Evolutionary conservation across 768 basidiomycete genomes (phyloP).

Genomic region (Serendipita sp.): DNA sequence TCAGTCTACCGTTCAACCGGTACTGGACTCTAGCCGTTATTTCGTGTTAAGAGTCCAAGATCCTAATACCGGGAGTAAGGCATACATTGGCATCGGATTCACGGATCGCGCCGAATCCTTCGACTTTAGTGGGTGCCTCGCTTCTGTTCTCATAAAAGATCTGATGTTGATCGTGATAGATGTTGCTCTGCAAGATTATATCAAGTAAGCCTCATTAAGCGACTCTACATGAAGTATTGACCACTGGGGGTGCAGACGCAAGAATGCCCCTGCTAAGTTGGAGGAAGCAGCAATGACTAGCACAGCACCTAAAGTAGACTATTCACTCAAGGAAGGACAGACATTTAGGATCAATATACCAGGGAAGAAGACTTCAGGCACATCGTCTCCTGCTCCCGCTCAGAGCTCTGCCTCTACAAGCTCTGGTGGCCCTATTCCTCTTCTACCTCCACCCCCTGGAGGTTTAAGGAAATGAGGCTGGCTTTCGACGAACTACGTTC

Average conservation of each 20-base stretch:
- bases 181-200: slow-evolving; percentile 73
- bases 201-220: slow-evolving; percentile 35
- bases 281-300: slow-evolving; percentile 35
- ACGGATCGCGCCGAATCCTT: slow-evolving; percentile 53
- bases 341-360: slow-evolving; percentile 85
- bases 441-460: slow-evolving; percentile 68
- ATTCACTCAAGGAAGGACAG: slow-evolving; percentile 85
- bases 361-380: slow-evolving; percentile 37
- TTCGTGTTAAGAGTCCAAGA: slow-evolving; percentile 90
- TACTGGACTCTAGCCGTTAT: slow-evolving; percentile 86
- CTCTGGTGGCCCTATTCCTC: slow-evolving; percentile 33
- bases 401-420: slow-evolving; percentile 15
- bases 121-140: slow-evolving; percentile 4
- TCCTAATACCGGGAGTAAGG: slow-evolving; percentile 48
- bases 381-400: slow-evolving; percentile 18
- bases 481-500: too few relatives aligned
- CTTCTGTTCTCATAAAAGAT: neutral
- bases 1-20: slow-evolving; percentile 82
- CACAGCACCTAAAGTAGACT: slow-evolving; percentile 77
- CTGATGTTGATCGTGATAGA: slow-evolving; percentile 27
- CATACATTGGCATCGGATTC: slow-evolving; percentile 91
- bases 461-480: neutral
- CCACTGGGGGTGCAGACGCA: slow-evolving; percentile 10
- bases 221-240: neutral
- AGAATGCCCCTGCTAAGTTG: slow-evolving; percentile 32